Evolutionary conservation across 768 basidiomycete species (phyloP).

Genomic region (Pulveroboletus ravenelii): DNA sequence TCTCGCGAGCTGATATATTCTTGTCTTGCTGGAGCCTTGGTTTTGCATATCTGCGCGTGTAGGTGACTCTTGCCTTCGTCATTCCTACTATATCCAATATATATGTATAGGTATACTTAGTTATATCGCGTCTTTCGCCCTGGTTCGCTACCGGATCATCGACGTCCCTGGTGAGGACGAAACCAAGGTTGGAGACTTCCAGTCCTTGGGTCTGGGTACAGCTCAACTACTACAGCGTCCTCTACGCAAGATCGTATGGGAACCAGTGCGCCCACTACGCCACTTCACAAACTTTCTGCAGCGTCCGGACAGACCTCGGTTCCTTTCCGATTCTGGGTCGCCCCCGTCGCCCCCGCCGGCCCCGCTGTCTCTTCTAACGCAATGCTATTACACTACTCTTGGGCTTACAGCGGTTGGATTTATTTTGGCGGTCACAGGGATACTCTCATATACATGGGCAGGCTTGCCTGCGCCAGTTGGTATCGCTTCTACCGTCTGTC

Average conservation of each 20-base stretch:
- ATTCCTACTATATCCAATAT: background rate
- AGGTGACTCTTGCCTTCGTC: constrained; percentile 3
- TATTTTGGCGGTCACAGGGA: constrained; percentile 22
- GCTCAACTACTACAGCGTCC: constrained; percentile 8
- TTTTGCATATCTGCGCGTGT: constrained; percentile 31
- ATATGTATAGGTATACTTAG: constrained; percentile 22
- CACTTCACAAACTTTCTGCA: background rate
- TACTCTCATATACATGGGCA: constrained; percentile 25
- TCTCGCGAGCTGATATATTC: constrained; percentile 25
- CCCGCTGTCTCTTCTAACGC: constrained; percentile 20
- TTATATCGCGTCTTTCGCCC: constrained; percentile 25
- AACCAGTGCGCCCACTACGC: constrained; percentile 10
- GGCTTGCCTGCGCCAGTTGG: constrained; percentile 23
- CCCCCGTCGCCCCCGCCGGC: background rate
- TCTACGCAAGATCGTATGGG: constrained; percentile 13
- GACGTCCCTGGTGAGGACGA: constrained; percentile 15
- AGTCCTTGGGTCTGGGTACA: background rate
- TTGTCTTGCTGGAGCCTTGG: constrained; percentile 27
- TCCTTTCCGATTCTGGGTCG: background rate
- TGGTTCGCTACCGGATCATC: constrained; percentile 26
- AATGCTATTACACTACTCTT: constrained; percentile 26
- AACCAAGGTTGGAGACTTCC: constrained; percentile 8
- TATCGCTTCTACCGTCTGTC: constrained; percentile 25
- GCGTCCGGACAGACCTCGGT: background rate
- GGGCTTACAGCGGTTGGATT: constrained; percentile 24